A percentile compares a stretch with the other conserved stretches of the same genome.
Conservation (phyloP, 306 rosid genomes). For the Malus fusca region DNA sequence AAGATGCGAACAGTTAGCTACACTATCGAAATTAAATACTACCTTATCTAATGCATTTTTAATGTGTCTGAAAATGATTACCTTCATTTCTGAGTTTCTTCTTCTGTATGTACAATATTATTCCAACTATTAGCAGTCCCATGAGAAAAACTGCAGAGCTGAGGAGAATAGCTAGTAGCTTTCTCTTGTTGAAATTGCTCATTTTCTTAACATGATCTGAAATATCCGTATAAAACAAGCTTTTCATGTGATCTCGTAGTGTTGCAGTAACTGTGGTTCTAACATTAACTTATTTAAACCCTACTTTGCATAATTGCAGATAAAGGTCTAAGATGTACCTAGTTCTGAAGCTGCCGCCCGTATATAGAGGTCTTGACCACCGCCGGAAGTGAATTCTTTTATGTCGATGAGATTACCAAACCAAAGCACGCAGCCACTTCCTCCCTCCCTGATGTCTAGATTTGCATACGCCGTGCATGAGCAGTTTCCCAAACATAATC, state of each 20-base stretch:
- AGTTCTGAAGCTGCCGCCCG: neutral
- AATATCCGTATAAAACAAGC: neutral
- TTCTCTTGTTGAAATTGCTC: neutral
- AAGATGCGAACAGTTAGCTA: too few relatives aligned
- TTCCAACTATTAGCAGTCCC: neutral
- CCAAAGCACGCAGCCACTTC: slow-evolving; percentile 39
- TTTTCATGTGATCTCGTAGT: neutral
- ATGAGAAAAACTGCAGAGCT: neutral
- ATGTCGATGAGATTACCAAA: slow-evolving; percentile 26
- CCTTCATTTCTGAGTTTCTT: neutral
- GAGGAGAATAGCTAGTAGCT: neutral
- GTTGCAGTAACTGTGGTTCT: too few relatives aligned
- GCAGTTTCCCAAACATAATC: slow-evolving; percentile 27
- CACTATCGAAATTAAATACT: neutral
- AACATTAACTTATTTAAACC: too few relatives aligned
- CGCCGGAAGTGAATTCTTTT: neutral
- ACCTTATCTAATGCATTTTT: neutral
- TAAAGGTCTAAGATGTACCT: neutral
- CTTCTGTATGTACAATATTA: neutral
- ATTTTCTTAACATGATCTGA: too few relatives aligned
- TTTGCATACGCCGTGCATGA: slow-evolving; percentile 38
- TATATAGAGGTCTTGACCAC: slow-evolving; percentile 8
- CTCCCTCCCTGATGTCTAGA: slow-evolving; percentile 13
- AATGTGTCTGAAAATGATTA: neutral
- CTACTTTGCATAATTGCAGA: neutral